Percentiles rank a stretch among this genome's conserved stretches.
These are phyloP conservation scores for Lathyrus aphaca DNA, from an alignment of 306 rosid species.

Conservation along the genomic window DNA sequence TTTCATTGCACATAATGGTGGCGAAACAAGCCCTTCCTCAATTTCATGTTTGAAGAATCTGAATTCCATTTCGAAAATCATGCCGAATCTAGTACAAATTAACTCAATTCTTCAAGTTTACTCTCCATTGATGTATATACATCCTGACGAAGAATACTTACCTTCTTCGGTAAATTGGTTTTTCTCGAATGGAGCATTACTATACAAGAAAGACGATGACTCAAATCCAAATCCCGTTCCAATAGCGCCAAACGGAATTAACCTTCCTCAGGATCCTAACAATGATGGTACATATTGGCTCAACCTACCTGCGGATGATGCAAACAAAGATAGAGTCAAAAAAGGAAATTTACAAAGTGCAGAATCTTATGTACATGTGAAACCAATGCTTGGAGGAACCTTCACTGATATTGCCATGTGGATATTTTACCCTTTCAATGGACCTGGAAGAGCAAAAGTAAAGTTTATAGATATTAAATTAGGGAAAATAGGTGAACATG, in stretches of 20 bases:
- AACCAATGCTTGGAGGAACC: slow-evolving; percentile 79
- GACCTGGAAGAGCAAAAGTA: slow-evolving; percentile 72
- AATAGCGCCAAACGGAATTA: slow-evolving; percentile 54
- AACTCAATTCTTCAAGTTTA: slow-evolving; percentile 52
- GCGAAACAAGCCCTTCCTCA: background rate
- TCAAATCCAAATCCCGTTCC: slow-evolving; percentile 62
- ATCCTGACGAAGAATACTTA: slow-evolving; percentile 64
- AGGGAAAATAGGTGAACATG: slow-evolving; percentile 71
- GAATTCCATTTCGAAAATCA: slow-evolving; percentile 36
- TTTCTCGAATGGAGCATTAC: slow-evolving; percentile 64
- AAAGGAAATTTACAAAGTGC: slow-evolving; percentile 54
- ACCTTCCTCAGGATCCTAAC: slow-evolving; percentile 71
- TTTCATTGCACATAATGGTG: background rate
- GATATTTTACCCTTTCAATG: slow-evolving; percentile 88
- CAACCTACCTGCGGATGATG: slow-evolving; percentile 59
- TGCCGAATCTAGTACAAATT: slow-evolving; percentile 64
- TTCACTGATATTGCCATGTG: slow-evolving; percentile 72
- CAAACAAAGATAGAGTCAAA: slow-evolving; percentile 58
- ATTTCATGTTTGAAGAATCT: slow-evolving; percentile 64
- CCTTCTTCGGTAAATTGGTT: slow-evolving; percentile 73
- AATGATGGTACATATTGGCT: slow-evolving; percentile 78
- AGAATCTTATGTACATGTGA: slow-evolving; percentile 56
- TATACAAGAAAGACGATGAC: slow-evolving; percentile 54
- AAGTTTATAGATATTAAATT: slow-evolving; percentile 47
- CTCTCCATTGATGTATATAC: slow-evolving; percentile 60